Conservation (phyloP, 2,329 filamentous ascomycete species). For the Aspergillus sp. region DNA sequence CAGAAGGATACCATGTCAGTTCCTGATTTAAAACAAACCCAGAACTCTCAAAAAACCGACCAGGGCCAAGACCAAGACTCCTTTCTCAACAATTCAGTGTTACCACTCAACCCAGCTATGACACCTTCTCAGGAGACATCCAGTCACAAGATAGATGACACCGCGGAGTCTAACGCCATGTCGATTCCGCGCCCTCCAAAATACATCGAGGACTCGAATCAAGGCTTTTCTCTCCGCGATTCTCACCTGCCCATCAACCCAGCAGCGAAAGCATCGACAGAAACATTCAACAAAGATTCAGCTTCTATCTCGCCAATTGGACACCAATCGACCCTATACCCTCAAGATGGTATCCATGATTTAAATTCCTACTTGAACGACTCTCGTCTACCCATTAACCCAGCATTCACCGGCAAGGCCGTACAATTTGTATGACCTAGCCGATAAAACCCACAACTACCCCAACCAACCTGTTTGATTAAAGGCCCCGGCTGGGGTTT, state of each 20-base stretch:
- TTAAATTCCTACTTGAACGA: constrained; percentile 17
- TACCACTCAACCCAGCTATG: constrained; percentile 29
- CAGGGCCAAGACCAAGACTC: neutral
- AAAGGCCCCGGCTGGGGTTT: constrained; percentile 6
- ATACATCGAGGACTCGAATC: neutral
- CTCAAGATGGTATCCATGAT: neutral
- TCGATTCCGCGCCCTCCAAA: neutral
- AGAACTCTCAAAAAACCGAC: neutral
- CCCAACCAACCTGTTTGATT: constrained; percentile 3
- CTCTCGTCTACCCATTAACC: constrained; percentile 31
- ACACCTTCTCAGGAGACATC: neutral
- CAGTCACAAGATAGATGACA: neutral
- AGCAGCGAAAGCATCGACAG: constrained; percentile 2
- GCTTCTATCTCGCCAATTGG: neutral
- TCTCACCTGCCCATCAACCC: constrained; percentile 33
- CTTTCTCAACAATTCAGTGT: constrained; percentile 19
- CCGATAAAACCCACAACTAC: neutral
- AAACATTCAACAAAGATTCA: neutral
- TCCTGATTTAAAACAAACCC: neutral
- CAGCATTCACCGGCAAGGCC: constrained; percentile 22
- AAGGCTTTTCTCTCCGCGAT: constrained; percentile 15
- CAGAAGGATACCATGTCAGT: neutral
- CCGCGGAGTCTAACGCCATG: neutral
- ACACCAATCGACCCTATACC: neutral
- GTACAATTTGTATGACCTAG: constrained; percentile 15